Conservation (phyloP, 2,329 filamentous ascomycete genomes). For the Mycosphaerella sp. region DNA sequence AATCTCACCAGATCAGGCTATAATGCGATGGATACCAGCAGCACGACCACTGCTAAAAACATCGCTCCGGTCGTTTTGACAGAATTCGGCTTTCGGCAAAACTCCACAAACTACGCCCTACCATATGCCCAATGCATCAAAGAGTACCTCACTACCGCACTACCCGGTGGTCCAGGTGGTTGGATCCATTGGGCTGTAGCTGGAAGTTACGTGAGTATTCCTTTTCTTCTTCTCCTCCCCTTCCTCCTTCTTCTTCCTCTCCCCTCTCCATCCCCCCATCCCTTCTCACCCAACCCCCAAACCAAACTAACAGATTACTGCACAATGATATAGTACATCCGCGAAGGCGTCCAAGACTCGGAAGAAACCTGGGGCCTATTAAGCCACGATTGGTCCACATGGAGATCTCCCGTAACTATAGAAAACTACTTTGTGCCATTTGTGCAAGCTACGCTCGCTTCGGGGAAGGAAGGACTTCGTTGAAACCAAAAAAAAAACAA, state of each 20-base stretch:
- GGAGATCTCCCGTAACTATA: conserved; percentile 18
- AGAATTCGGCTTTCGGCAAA: conserved; percentile 52
- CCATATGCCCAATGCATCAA: conserved; percentile 51
- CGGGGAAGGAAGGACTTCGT: too few species aligned
- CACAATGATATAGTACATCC: conserved; percentile 35
- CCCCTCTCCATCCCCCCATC: too few species aligned
- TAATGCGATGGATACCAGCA: conserved; percentile 43
- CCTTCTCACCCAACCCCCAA: too few species aligned
- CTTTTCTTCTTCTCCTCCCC: not conserved
- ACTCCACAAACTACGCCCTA: conserved; percentile 42
- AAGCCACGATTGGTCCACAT: conserved; percentile 49
- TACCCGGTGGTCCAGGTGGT: conserved; percentile 48
- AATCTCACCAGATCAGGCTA: conserved; percentile 48
- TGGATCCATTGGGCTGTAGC: conserved; percentile 51
- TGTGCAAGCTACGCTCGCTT: conserved; percentile 14
- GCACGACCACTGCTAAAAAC: conserved; percentile 8
- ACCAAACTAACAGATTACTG: too few species aligned
- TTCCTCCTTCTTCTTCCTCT: too few species aligned
- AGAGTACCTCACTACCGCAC: conserved; percentile 43
- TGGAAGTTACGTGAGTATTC: conserved; percentile 40
- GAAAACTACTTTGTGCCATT: conserved; percentile 18
- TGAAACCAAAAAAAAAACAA: too few species aligned
- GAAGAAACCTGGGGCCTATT: conserved; percentile 39
- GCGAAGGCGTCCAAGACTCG: conserved; percentile 1
- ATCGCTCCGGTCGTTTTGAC: conserved; percentile 47